A percentile compares a stretch with the other conserved stretches of the same genome.
Conservation (phyloP, 345 rosid genomes). For the Hibiscus trionum region DNA sequence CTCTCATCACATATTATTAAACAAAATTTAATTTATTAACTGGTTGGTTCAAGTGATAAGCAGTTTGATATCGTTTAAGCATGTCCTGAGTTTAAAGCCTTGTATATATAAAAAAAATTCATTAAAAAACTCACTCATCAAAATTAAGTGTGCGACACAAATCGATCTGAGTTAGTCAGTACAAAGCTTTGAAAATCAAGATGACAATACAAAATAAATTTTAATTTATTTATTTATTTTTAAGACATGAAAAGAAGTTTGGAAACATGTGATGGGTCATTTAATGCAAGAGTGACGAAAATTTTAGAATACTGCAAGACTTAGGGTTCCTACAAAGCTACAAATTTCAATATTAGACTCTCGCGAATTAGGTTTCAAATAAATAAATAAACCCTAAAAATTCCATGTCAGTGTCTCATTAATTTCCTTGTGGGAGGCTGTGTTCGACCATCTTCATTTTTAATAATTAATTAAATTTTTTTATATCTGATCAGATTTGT, state of each 20-base stretch:
- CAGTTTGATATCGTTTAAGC: too few relatives aligned
- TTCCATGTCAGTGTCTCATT: conserved; percentile 10
- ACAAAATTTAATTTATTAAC: too few relatives aligned
- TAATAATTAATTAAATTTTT: neutral
- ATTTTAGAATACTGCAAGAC: neutral
- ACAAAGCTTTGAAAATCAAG: too few relatives aligned
- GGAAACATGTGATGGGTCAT: conserved; percentile 10
- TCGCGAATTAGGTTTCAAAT: neutral
- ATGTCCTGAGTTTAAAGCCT: too few relatives aligned
- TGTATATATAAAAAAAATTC: too few relatives aligned
- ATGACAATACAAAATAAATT: too few relatives aligned
- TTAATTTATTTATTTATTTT: neutral
- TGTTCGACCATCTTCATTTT: neutral
- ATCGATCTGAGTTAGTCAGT: too few relatives aligned
- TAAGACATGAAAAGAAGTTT: conserved; percentile 2
- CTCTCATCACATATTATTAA: too few relatives aligned
- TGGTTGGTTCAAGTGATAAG: too few relatives aligned
- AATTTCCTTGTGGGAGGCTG: conserved; percentile 1
- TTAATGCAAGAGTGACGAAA: conserved; percentile 1
- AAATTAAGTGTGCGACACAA: too few relatives aligned
- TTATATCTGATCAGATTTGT: neutral
- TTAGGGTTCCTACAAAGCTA: conserved; percentile 1
- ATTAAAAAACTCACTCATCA: too few relatives aligned
- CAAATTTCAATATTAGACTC: conserved; percentile 13
- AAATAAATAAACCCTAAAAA: neutral